Evolutionary conservation across 169 alveolate species (phyloP).

Genomic region (Pseudocohnilembus persalinus): DNA sequence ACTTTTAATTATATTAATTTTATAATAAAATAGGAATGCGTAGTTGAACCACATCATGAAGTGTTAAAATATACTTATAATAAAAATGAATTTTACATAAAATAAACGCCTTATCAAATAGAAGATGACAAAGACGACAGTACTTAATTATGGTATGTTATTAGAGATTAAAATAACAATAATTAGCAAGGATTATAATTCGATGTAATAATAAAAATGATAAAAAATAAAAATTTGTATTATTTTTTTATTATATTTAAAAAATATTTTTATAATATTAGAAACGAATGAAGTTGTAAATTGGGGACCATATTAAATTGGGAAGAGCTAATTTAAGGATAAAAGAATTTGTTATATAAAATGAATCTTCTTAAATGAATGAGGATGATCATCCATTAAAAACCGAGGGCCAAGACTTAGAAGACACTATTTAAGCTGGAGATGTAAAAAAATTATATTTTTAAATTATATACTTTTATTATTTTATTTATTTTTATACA

Average conservation of each 20-base stretch:
- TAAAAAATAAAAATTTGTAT: no score
- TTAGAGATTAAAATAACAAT: not conserved
- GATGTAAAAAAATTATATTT: not conserved
- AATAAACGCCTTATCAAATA: not conserved
- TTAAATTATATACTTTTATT: no score
- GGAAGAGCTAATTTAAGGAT: constrained; percentile 36
- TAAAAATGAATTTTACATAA: not conserved
- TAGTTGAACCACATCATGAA: no score
- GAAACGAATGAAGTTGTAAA: not conserved
- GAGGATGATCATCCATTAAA: constrained; percentile 3
- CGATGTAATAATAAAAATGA: not conserved
- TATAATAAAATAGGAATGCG: not conserved
- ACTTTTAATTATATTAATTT: no score
- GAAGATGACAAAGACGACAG: not conserved
- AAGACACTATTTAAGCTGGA: no score
- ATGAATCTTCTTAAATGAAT: not conserved
- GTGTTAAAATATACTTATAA: no score
- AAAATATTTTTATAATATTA: no score
- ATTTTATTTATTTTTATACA: no score
- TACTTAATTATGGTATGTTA: not conserved
- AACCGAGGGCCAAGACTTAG: constrained; percentile 4
- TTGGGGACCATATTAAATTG: constrained; percentile 27
- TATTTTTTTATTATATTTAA: no score
- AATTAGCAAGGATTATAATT: not conserved
- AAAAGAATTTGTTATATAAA: constrained; percentile 1